These are phyloP conservation scores for Golubevia pallescens DNA, from an alignment of 1,284 basidiomycete genomes.

Conservation along the genomic window DNA sequence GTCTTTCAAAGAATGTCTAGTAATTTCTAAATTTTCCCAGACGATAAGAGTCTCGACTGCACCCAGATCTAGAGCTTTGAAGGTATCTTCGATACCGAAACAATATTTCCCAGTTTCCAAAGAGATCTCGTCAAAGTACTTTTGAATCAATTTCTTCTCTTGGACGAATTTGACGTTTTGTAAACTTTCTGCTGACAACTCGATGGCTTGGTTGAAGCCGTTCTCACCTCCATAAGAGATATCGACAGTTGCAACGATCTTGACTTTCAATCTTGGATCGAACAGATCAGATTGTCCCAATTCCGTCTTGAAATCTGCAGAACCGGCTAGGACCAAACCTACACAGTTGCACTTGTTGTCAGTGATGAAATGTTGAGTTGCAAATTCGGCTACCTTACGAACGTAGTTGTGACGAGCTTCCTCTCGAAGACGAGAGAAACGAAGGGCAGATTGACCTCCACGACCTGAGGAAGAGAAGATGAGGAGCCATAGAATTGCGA, in stretches of 20 bases:
- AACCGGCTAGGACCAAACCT: constrained; percentile 96
- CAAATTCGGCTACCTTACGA: constrained; percentile 94
- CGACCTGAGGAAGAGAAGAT: constrained; percentile 66
- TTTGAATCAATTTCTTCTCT: constrained; percentile 85
- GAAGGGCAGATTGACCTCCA: constrained; percentile 98
- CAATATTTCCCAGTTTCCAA: constrained; percentile 97
- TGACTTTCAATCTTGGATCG: constrained; percentile 78
- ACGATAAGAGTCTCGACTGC: constrained; percentile 97
- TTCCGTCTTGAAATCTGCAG: constrained; percentile 98
- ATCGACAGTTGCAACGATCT: constrained; percentile 79
- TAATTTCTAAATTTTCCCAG: constrained; percentile 79
- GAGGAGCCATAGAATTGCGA: background rate
- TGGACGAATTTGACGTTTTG: constrained; percentile 99
- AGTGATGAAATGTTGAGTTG: constrained; percentile 98
- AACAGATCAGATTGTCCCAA: constrained; percentile 96
- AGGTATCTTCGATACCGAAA: constrained; percentile 95
- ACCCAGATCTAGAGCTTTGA: constrained; percentile 95
- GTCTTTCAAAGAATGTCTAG: constrained; percentile 51
- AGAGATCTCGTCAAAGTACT: constrained; percentile 99
- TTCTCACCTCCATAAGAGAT: constrained; percentile 99
- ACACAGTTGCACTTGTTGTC: too few relatives aligned
- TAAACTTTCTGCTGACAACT: constrained; percentile 91
- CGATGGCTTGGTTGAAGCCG: constrained; percentile 98
- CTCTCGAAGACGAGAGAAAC: constrained; percentile 99
- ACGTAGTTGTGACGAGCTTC: constrained; percentile 99